These are phyloP conservation scores for Alliaria petiolata DNA, from an alignment of 345 rosid species.

Conservation along the genomic window DNA sequence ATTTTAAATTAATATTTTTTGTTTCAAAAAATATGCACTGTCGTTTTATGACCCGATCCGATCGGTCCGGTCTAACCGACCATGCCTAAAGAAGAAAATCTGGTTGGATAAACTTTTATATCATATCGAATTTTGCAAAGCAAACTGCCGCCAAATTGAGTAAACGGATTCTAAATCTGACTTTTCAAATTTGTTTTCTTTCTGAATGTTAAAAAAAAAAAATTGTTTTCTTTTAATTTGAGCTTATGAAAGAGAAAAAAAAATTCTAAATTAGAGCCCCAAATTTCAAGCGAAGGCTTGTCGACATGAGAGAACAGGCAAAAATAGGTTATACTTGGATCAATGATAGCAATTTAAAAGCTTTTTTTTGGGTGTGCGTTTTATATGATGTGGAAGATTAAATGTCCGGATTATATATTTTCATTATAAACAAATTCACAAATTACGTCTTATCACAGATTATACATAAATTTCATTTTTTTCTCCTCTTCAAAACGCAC, in stretches of 20 bases:
- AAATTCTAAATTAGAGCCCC: no score
- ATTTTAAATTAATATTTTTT: no score
- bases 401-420: no score
- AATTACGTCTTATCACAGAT: background rate
- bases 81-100: background rate
- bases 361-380: background rate
- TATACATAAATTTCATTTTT: background rate
- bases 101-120: background rate
- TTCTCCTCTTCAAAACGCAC: background rate
- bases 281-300: background rate
- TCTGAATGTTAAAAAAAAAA: no score
- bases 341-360: background rate
- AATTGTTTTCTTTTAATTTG: no score
- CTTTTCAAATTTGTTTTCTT: constrained; percentile 2
- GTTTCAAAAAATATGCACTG: no score
- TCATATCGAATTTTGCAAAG: background rate
- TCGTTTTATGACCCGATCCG: no score
- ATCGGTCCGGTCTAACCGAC: background rate
- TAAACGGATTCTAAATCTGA: background rate
- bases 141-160: constrained; percentile 11
- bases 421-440: no score
- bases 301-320: constrained; percentile 10
- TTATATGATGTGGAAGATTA: no score
- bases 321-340: background rate
- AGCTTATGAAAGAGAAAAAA: no score